Conservation (phyloP, 1,284 basidiomycete species). For the Naganishia cerealis region DNA sequence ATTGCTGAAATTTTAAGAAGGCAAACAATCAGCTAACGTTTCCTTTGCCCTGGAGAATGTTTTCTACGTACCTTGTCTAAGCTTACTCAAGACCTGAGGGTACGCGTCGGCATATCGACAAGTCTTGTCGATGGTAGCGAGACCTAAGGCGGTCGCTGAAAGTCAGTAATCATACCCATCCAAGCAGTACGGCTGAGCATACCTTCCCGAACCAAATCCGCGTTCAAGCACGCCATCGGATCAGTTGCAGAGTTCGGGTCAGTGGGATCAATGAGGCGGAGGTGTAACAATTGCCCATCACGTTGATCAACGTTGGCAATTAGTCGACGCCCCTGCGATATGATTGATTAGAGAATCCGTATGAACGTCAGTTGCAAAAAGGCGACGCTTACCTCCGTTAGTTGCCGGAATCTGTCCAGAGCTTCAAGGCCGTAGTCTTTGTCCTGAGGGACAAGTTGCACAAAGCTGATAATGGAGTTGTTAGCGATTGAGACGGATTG, state of each 20-base stretch:
- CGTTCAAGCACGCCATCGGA: slow-evolving; percentile 76
- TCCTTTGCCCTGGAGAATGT: background rate
- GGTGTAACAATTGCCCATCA: slow-evolving; percentile 73
- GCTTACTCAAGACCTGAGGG: slow-evolving; percentile 66
- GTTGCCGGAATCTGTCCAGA: slow-evolving; percentile 74
- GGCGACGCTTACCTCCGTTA: slow-evolving; percentile 62
- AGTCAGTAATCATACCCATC: slow-evolving; percentile 1
- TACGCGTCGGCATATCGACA: slow-evolving; percentile 72
- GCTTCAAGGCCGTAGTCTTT: slow-evolving; percentile 84
- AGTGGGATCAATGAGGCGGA: slow-evolving; percentile 80
- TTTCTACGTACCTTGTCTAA: slow-evolving; percentile 58
- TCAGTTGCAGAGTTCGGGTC: slow-evolving; percentile 68
- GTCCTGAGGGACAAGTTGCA: slow-evolving; percentile 72
- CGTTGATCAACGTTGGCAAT: slow-evolving; percentile 84
- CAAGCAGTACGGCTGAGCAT: slow-evolving; percentile 23
- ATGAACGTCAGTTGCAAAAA: background rate
- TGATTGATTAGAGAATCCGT: background rate
- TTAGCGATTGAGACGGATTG: slow-evolving; percentile 27
- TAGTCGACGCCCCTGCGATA: slow-evolving; percentile 68
- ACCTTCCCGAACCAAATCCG: slow-evolving; percentile 65
- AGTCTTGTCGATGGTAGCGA: slow-evolving; percentile 75
- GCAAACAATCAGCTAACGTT: background rate
- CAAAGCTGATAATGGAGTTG: slow-evolving; percentile 61
- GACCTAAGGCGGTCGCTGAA: slow-evolving; percentile 54
- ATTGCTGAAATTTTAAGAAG: slow-evolving; percentile 9